These are phyloP conservation scores for Rubus idaeus DNA, from an alignment of 306 rosid genomes.

Conservation along the genomic window DNA sequence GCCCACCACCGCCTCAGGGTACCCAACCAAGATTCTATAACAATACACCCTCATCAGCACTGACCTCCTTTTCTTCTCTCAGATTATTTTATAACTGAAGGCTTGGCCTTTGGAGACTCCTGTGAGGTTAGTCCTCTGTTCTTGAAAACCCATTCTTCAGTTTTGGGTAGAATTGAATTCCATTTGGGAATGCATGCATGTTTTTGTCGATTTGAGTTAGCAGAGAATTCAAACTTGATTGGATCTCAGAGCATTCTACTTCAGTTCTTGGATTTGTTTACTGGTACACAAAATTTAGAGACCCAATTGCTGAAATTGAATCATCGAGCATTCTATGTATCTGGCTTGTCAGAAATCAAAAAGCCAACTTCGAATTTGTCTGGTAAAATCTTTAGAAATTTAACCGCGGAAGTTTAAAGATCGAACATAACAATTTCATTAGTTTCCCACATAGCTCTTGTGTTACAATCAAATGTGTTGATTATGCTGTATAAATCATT, in stretches of 20 bases:
- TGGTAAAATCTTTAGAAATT: not conserved
- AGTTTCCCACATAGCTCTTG: not conserved
- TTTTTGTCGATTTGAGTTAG: not conserved
- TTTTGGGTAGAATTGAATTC: not conserved
- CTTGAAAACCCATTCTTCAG: not conserved
- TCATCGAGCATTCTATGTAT: not conserved
- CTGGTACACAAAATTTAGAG: not conserved
- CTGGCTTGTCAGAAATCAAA: not conserved
- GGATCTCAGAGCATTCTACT: slow-evolving; percentile 1
- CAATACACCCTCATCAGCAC: not conserved
- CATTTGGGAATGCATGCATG: slow-evolving; percentile 19
- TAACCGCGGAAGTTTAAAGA: not conserved
- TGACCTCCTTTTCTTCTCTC: not conserved
- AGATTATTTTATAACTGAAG: not conserved
- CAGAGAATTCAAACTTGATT: not conserved
- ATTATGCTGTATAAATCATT: not conserved
- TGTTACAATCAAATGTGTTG: slow-evolving; percentile 15
- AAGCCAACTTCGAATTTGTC: not conserved
- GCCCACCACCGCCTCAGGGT: slow-evolving; percentile 19
- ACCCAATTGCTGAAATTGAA: slow-evolving; percentile 1
- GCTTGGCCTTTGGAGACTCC: not conserved
- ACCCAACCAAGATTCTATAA: slow-evolving; percentile 16
- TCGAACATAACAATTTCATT: not conserved
- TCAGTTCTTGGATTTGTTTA: slow-evolving; percentile 9
- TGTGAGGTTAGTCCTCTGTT: slow-evolving; percentile 14